phyloP scores from a whole-genome alignment of 140 eudicot genomes.

The Erigeron philadelphicus region DNA sequence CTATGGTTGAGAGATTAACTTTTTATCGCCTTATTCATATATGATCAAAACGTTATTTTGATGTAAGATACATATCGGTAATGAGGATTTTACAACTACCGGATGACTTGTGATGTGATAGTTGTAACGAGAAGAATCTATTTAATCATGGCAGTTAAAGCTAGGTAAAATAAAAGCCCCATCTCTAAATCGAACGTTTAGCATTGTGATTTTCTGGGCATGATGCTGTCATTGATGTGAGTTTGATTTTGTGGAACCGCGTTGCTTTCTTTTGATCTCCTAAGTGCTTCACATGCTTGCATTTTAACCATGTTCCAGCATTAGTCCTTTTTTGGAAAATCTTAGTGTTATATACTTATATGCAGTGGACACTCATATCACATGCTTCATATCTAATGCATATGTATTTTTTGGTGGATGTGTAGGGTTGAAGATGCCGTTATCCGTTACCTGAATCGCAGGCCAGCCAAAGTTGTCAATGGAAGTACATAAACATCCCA shows the following conservation, averaged over 20 bases:
- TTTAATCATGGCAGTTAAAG: too few relatives aligned
- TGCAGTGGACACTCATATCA: neutral
- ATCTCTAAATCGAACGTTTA: too few relatives aligned
- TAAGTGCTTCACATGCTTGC: neutral
- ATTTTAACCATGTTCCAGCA: neutral
- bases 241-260: neutral
- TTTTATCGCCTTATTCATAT: neutral
- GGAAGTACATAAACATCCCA: conserved; percentile 30
- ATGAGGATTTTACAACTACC: too few relatives aligned
- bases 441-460: conserved; percentile 75
- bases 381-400: neutral
- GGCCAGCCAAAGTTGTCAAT: conserved; percentile 36
- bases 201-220: too few relatives aligned
- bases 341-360: too few relatives aligned
- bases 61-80: too few relatives aligned
- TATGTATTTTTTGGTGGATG: conserved; percentile 16
- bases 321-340: neutral
- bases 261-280: conserved; percentile 4
- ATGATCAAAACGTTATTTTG: too few relatives aligned
- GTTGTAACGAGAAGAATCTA: too few relatives aligned
- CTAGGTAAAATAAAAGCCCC: too few relatives aligned
- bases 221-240: too few relatives aligned
- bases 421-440: conserved; percentile 95
- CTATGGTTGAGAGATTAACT: neutral
- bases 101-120: too few relatives aligned